phyloP scores from a whole-genome alignment of 305 asterid species.

The Plantago lanceolata region DNA sequence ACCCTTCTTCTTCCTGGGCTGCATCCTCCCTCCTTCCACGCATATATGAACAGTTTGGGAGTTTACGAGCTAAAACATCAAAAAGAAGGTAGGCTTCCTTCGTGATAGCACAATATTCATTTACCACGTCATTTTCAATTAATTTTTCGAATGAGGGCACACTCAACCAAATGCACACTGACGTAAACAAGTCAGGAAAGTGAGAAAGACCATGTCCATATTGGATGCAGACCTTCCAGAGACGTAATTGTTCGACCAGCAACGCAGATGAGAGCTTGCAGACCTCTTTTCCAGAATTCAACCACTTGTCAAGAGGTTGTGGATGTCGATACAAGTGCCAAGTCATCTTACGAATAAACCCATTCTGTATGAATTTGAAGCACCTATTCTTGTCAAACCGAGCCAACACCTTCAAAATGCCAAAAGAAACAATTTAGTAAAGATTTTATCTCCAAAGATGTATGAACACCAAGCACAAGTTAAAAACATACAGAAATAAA shows the following conservation, averaged over 20 bases:
- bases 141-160: conserved; percentile 59
- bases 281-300: conserved; percentile 58
- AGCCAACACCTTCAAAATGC: conserved; percentile 67
- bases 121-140: conserved; percentile 41
- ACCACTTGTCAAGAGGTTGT: conserved; percentile 62
- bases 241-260: conserved; percentile 80
- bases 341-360: conserved; percentile 61
- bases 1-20: conserved; percentile 40
- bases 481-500: background rate
- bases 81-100: conserved; percentile 77
- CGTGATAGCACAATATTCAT: conserved; percentile 63
- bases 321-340: conserved; percentile 78
- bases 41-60: conserved; percentile 55
- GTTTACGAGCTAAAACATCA: conserved; percentile 57
- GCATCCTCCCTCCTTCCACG: conserved; percentile 29
- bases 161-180: conserved; percentile 69
- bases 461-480: conserved; percentile 5
- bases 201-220: conserved; percentile 65
- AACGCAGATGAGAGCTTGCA: conserved; percentile 72
- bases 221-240: conserved; percentile 69
- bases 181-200: conserved; percentile 56
- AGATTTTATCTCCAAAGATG: conserved; percentile 3
- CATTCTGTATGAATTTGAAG: conserved; percentile 48
- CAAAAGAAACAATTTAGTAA: conserved; percentile 16
- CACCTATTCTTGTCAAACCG: conserved; percentile 56